phyloP scores from a whole-genome alignment of 2,329 filamentous ascomycete genomes.

The Nemania diffusa region DNA sequence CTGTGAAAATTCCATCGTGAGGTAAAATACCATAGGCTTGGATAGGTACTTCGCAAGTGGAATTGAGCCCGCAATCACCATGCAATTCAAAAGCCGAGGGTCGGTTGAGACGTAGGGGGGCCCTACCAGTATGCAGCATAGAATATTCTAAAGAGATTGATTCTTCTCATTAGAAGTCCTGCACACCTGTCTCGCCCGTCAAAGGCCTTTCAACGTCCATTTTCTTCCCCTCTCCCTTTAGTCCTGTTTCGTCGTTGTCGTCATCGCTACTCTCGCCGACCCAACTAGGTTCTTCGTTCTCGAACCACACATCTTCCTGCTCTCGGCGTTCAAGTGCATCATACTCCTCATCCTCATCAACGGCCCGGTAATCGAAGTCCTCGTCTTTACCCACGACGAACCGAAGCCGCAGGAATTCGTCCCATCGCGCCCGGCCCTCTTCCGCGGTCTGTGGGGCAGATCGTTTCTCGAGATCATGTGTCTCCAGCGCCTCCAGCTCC shows the following conservation, averaged over 20 bases:
- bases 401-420: constrained; percentile 74
- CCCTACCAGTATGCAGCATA: neutral
- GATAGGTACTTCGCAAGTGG: neutral
- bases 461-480: constrained; percentile 23
- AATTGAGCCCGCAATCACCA: neutral
- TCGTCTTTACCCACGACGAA: constrained; percentile 80
- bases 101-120: neutral
- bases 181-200: constrained; percentile 74
- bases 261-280: constrained; percentile 55
- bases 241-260: constrained; percentile 43
- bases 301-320: constrained; percentile 80
- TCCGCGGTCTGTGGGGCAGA: constrained; percentile 61
- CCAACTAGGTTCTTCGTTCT: constrained; percentile 79
- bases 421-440: constrained; percentile 76
- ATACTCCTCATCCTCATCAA: constrained; percentile 78
- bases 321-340: constrained; percentile 72
- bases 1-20: neutral
- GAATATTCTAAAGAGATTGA: neutral
- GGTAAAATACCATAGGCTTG: neutral
- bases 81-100: no score
- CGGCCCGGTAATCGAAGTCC: constrained; percentile 79
- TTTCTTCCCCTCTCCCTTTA: constrained; percentile 30
- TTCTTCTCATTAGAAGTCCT: constrained; percentile 69
- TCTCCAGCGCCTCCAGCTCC: constrained; percentile 29
- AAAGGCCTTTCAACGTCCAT: constrained; percentile 38